Conservation (phyloP, 225 moss, liverwort and hornwort genomes). For the Sphagnum tenellum region DNA sequence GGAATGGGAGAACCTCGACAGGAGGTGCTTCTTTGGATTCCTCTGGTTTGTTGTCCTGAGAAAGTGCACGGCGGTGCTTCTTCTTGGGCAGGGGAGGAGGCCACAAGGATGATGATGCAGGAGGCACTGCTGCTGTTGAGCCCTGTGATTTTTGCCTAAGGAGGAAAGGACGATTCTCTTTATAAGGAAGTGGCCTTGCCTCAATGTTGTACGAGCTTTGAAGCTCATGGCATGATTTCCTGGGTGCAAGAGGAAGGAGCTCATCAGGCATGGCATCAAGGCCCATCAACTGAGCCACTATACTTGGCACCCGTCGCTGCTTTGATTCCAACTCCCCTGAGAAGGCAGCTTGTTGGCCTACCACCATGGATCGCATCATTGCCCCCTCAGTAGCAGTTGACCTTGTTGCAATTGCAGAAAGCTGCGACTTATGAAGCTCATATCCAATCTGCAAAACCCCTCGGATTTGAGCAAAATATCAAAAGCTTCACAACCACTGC, state of each 20-base stretch:
- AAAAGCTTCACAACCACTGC: too few species aligned
- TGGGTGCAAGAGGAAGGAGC: slow-evolving; percentile 15
- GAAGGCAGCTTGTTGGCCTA: not conserved
- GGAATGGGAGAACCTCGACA: slow-evolving; percentile 38
- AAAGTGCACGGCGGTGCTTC: not conserved
- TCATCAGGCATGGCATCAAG: slow-evolving; percentile 59
- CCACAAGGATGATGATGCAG: slow-evolving; percentile 27
- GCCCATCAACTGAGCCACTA: slow-evolving; percentile 84
- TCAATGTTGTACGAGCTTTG: slow-evolving; percentile 7
- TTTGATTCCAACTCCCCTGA: slow-evolving; percentile 38
- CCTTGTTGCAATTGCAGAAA: slow-evolving; percentile 11
- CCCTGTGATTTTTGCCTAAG: slow-evolving; percentile 18
- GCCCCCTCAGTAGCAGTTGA: slow-evolving; percentile 11
- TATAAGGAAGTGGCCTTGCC: too few species aligned
- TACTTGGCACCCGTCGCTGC: slow-evolving; percentile 40
- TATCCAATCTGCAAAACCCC: slow-evolving; percentile 18
- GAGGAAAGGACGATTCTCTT: slow-evolving; percentile 1
- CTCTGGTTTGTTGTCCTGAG: slow-evolving; percentile 20
- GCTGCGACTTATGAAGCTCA: slow-evolving; percentile 11
- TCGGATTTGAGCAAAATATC: too few species aligned
- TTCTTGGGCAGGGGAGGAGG: slow-evolving; percentile 43
- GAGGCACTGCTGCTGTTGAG: slow-evolving; percentile 1
- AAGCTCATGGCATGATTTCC: slow-evolving; percentile 16
- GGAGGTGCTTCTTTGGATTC: slow-evolving; percentile 24
- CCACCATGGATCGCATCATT: slow-evolving; percentile 4